A percentile compares a stretch with the other conserved stretches of the same genome.
Conservation (phyloP, 2,329 filamentous ascomycete genomes). For the Sphaceloma murrayae region DNA sequence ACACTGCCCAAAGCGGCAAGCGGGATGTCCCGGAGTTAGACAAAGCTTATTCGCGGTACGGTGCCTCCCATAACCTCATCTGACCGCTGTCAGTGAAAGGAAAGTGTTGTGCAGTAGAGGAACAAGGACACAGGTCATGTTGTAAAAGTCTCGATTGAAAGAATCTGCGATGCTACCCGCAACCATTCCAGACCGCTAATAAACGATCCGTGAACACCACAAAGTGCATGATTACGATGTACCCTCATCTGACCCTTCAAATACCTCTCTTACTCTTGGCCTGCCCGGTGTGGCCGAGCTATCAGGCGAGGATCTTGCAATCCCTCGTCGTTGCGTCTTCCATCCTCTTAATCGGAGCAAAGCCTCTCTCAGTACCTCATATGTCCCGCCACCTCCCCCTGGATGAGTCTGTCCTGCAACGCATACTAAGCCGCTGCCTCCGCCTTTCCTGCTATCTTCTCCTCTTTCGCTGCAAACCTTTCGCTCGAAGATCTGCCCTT, state of each 20-base stretch:
- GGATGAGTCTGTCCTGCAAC: neutral
- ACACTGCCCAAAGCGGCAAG: slow-evolving; percentile 12
- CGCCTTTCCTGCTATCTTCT: neutral
- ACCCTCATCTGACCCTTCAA: neutral
- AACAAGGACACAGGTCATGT: neutral
- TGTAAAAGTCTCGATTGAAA: neutral
- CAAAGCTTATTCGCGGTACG: neutral
- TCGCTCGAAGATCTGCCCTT: neutral
- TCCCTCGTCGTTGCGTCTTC: too few relatives aligned
- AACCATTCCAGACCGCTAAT: slow-evolving; percentile 12
- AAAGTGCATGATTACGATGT: slow-evolving; percentile 3
- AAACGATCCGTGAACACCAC: neutral
- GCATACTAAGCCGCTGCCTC: slow-evolving; percentile 5
- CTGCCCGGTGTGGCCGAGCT: too few relatives aligned
- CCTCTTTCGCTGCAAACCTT: neutral
- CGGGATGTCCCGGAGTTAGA: neutral
- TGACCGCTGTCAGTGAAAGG: too few relatives aligned
- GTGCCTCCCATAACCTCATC: too few relatives aligned
- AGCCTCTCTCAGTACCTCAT: too few relatives aligned
- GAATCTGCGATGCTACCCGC: slow-evolving; percentile 8
- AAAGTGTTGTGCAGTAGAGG: too few relatives aligned
- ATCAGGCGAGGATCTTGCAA: too few relatives aligned
- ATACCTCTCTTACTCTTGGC: too few relatives aligned
- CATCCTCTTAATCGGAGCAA: too few relatives aligned
- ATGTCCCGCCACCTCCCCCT: neutral